These are phyloP conservation scores for Aureoboletus auriporus DNA, from an alignment of 768 basidiomycete genomes.

Conservation along the genomic window DNA sequence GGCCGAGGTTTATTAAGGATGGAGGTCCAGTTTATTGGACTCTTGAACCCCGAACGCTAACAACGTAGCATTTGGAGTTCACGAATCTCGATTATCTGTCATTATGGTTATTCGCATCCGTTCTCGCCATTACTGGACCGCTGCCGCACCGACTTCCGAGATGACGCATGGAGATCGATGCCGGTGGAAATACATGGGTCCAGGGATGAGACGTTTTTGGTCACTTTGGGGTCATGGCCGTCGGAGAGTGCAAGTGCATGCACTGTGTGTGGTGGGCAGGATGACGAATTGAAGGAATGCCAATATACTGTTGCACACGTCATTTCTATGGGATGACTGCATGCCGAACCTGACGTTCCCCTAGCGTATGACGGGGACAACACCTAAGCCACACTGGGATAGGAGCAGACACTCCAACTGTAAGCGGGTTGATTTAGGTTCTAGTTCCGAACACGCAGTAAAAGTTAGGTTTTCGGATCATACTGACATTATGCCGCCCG, in stretches of 20 bases:
- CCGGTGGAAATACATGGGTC: slow-evolving; percentile 11
- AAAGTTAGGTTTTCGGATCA: slow-evolving; percentile 3
- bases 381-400: not conserved
- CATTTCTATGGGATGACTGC: slow-evolving; percentile 4
- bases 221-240: slow-evolving; percentile 1
- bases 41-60: not conserved
- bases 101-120: not conserved
- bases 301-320: not conserved
- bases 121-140: slow-evolving; percentile 4
- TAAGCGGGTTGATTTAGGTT: slow-evolving; percentile 7
- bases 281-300: not conserved
- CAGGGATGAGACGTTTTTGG: slow-evolving; percentile 10
- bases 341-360: not conserved
- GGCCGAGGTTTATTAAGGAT: slow-evolving; percentile 4
- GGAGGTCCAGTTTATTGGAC: too few relatives aligned
- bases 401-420: not conserved
- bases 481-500: not conserved
- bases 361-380: not conserved
- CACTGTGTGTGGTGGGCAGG: slow-evolving; percentile 1
- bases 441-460: slow-evolving; percentile 11
- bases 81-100: not conserved
- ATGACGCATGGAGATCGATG: not conserved
- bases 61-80: not conserved
- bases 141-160: slow-evolving; percentile 12
- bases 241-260: not conserved